Conservation (phyloP, 176 grass and related monocot species). For the Elymus sibiricus region DNA sequence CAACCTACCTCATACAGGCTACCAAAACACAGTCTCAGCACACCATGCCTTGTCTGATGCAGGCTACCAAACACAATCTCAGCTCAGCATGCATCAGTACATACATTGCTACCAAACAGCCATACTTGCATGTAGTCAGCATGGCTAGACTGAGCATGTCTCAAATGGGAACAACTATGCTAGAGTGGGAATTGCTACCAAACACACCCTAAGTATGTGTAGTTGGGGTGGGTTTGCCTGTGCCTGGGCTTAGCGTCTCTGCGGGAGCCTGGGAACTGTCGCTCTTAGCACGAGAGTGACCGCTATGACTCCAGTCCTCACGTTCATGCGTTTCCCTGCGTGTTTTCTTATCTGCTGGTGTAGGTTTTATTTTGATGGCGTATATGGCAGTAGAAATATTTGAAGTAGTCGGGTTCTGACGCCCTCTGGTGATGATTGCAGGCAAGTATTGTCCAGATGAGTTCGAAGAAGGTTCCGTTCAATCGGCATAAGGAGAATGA, state of each 20-base stretch:
- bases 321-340: neutral
- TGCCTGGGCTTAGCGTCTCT: neutral
- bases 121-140: too few species aligned
- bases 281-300: neutral
- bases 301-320: neutral
- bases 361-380: neutral
- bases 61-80: too few species aligned
- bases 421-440: constrained; percentile 13
- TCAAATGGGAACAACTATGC: too few species aligned
- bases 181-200: too few species aligned
- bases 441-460: constrained; percentile 45
- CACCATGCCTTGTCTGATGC: too few species aligned
- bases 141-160: too few species aligned
- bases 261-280: neutral
- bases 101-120: too few species aligned
- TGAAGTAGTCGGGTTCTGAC: constrained; percentile 2
- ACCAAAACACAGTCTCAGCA: too few species aligned
- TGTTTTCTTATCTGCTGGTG: neutral
- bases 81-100: too few species aligned
- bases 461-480: constrained; percentile 84
- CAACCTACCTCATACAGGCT: too few species aligned
- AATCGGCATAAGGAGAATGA: constrained; percentile 89
- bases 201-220: neutral
- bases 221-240: neutral
- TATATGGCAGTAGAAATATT: neutral